Base-by-base conservation (phyloP, 2,329 filamentous ascomycete species). In the Madurella mycetomatis region DNA sequence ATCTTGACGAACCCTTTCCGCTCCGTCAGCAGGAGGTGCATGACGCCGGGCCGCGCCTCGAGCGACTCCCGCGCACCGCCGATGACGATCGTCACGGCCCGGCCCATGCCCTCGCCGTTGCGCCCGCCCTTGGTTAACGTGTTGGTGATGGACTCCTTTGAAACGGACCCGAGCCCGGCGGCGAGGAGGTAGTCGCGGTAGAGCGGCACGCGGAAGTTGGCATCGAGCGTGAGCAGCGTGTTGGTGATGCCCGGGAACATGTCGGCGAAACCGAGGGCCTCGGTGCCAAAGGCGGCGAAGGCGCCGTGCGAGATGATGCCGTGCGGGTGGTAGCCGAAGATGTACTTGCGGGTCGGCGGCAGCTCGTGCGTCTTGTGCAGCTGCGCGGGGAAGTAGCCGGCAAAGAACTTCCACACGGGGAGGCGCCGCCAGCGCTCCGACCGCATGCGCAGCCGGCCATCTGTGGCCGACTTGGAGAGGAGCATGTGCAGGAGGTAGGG, bases 281-380 rank as follows among this genome's bases (percentile, higher is more conserved):
- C 92, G 0, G 92, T 97, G 4, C 81, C 88, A 66, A 97, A 97
- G 5, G 92, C 88, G 5, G 85, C 89, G 74, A 92, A 96, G 0
- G 92, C 92, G n/a, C 92, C 94, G 64, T 96, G 90, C 5, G 88
- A 94, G 66, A 99, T 96, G 70, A 99, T 97, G 19, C 94, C 92
- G 67, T 99, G 94, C 0, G 94, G 94, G 65, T 97, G 94, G 70
- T 97, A 97, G 43, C 92, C 92, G 65, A 99, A 91, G 59, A 99
- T 91, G 73, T 97, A 99, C 72, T 95, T 96, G 59, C 91, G 80
- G 1, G 87, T 90, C 0, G 90, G 81, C 18, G 88, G 82, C 7
- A 99, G 81, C 53, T 86, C 80, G 61, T 87, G 81, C 4, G 90
- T 94, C 61, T 94, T 90, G 74, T 97, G 91, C 40, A 99, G 79